Evolutionary conservation across 2,329 filamentous ascomycete species (phyloP), one percentile per base, ranked within the genome.

Genomic region (Diplodia corticola): DNA sequence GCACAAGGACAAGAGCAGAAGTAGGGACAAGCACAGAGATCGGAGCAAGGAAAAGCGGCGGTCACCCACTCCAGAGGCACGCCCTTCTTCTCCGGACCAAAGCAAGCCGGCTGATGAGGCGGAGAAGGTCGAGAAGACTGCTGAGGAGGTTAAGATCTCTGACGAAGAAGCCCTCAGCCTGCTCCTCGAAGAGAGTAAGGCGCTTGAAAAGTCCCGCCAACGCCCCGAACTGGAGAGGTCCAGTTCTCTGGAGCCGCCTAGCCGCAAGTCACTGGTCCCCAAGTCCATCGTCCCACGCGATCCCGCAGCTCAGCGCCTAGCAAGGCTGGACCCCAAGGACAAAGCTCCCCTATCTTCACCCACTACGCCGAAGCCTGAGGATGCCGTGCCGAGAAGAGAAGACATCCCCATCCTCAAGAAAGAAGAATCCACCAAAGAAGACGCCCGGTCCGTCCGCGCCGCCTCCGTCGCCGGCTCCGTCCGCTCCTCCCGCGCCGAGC

Each of bases 211-310:
- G 48, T 72, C 76, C 13, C 71, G 73, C 20, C 73, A 76, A 64
- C 72, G 75, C 13, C 76, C 76, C 57, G 73, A 73, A 4, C 71
- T 78, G 15, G 76, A 76, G 57, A 72, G 76, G 28, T 78, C 77
- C 1, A 77, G 74, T 66, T 79, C 77, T 5, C 71, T 79, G 5
- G 77, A 79, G 63, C 76, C 77, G 44, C 77, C 78, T 20, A 74
- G 74, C 13, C 79, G 77, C 70, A 76, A 76, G 48, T 73, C 75
- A 4, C 71, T 78, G 55, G 74, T 76, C 1, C 75, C 76, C 5
- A 72, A 76, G 55, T 68, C 66, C 40, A 68, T 66, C 46, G 44
- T 66, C 3, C 63, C 66, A 3, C 63, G 63, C 40, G 75, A 78
- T 44, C 76, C 77, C 9, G 68, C 69, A 26, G 65, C 73, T 33